Conservation (phyloP, 768 basidiomycete species). For the Collybia sordida region DNA sequence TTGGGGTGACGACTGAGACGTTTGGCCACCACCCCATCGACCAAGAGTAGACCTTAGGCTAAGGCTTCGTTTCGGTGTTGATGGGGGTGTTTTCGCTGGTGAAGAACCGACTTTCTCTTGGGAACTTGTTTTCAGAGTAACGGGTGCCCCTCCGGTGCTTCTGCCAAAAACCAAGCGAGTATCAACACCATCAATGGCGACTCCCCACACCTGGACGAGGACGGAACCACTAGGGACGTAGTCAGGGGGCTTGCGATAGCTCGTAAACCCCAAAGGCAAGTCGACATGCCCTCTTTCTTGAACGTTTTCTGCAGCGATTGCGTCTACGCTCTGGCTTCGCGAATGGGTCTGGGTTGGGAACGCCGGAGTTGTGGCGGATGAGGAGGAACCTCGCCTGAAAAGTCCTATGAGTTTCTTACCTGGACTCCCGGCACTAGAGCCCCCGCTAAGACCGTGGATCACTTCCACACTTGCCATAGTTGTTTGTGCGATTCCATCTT, state of each 20-base stretch:
- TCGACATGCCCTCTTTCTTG: conserved; percentile 1
- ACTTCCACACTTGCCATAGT: conserved; percentile 90
- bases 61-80: conserved; percentile 14
- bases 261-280: conserved; percentile 60
- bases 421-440: conserved; percentile 6
- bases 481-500: conserved; percentile 76
- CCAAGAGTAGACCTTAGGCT: conserved; percentile 20
- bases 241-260: conserved; percentile 69
- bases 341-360: conserved; percentile 7
- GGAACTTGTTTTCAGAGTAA: not conserved
- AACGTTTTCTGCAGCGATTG: conserved; percentile 1
- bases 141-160: conserved; percentile 11
- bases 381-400: conserved; percentile 15
- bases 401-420: conserved; percentile 15
- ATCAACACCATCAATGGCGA: conserved; percentile 78
- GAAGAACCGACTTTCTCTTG: not conserved
- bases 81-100: conserved; percentile 6
- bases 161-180: conserved; percentile 52
- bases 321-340: conserved; percentile 16
- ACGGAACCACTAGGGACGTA: conserved; percentile 69
- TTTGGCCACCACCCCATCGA: conserved; percentile 4
- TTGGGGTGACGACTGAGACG: conserved; percentile 1
- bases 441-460: conserved; percentile 50
- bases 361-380: conserved; percentile 4
- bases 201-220: conserved; percentile 89